phyloP scores from a whole-genome alignment of 768 basidiomycete genomes.

The Podaxis rugospora region DNA sequence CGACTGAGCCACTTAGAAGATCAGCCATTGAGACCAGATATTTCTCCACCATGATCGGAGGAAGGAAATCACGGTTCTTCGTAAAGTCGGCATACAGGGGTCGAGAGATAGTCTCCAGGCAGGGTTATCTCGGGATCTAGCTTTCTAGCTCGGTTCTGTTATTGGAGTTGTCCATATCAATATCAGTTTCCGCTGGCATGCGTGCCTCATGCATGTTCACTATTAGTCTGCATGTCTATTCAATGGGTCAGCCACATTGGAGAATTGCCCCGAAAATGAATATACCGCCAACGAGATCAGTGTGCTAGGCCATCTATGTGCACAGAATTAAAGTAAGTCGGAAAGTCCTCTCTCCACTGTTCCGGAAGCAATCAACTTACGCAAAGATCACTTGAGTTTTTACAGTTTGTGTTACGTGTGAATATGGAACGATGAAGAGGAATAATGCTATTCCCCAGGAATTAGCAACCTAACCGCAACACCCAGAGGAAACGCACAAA shows the following conservation, averaged over 20 bases:
- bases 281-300: neutral
- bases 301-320: neutral
- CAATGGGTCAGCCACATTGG: neutral
- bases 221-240: constrained; percentile 10
- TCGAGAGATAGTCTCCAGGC: too few species aligned
- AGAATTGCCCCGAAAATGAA: neutral
- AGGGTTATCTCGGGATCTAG: too few species aligned
- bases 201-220: constrained; percentile 2
- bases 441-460: neutral
- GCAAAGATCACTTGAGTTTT: neutral
- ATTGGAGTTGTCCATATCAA: neutral
- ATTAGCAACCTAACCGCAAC: neutral
- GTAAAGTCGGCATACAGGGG: too few species aligned
- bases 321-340: neutral
- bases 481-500: neutral
- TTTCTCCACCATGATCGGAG: neutral
- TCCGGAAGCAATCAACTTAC: neutral
- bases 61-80: neutral
- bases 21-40: neutral
- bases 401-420: neutral
- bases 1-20: neutral
- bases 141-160: too few species aligned
- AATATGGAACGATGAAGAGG: neutral
- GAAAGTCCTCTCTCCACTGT: neutral
- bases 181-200: neutral